Evolutionary conservation across 352 stramenopile species (phyloP), one percentile per base, ranked within the genome.

Genomic region (Phytophthora lateralis): DNA sequence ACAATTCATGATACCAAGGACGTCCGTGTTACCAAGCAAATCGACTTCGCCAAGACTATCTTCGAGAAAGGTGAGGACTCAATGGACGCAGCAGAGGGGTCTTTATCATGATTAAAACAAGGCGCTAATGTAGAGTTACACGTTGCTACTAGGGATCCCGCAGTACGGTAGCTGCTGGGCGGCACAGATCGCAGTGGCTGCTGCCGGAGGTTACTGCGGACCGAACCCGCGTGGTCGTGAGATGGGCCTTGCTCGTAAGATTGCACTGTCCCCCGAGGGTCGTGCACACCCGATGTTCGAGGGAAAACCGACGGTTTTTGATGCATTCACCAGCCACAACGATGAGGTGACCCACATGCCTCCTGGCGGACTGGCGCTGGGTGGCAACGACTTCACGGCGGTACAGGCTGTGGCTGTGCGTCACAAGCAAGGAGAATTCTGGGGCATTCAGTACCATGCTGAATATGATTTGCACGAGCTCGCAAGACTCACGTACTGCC

Each of bases 401-500:
- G 78, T 92, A 17, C 85, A 94, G 57, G 80, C 81, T 34, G 82
- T 90, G 14, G 81, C 78, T n/a, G 71, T 94, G 46, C 75, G 78
- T 21, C 60, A 94, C 69, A 71, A 88, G 44, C 90, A 90, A 63
- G 85, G 85, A 37, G 82, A 94, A 17, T 94, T 94, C 45, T 94
- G 85, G 85, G 80, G 63, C 41, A 74, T 94, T n/a, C 85, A 94
- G 51, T 94, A 94, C 55, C 85, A 94, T 49, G 82, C 82, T 3
- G 85, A 94, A 69, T 94, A 94, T 69, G 80, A 94, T 53, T 60
- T 94, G 24, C 82, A 91, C 55, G 85, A 94, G 60, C 76, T 94
- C 21, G 85, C 82, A 24, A 78, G 82, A 1, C 64, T 94, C 42
- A 90, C 75, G 38, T 82, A 91, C 71, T 90, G 81, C 47, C 81